A percentile compares a stretch with the other conserved stretches of the same genome.
These are phyloP conservation scores for Baudoinia panamericana DNA, from an alignment of 495 filamentous ascomycete genomes.

Conservation along the genomic window DNA sequence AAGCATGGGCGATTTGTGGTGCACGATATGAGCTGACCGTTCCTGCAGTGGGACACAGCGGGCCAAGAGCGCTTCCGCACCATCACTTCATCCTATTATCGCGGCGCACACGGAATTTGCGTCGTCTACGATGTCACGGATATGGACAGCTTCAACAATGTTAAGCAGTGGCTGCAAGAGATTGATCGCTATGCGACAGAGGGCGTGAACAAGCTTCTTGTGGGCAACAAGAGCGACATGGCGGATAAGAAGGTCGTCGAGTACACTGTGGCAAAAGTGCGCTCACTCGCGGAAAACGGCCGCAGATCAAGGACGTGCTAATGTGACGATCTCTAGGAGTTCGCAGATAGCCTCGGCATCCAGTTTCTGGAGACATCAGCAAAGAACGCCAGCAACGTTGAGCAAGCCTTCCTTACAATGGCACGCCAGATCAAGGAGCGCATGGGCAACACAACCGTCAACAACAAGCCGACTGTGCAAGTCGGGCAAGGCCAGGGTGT, in stretches of 20 bases:
- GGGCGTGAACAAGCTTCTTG: slow-evolving; percentile 96
- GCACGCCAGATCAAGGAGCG: slow-evolving; percentile 99
- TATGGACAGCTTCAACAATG: slow-evolving; percentile 99
- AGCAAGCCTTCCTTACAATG: slow-evolving; percentile 99
- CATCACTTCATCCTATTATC: slow-evolving; percentile 99
- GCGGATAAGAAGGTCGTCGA: slow-evolving; percentile 99
- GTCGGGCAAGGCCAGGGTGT: slow-evolving; percentile 90
- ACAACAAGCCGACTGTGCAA: slow-evolving; percentile 96
- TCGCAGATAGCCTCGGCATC: slow-evolving; percentile 96
- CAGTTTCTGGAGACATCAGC: slow-evolving; percentile 99
- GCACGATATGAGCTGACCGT: slow-evolving; percentile 2
- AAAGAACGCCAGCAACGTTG: slow-evolving; percentile 98
- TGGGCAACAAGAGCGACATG: slow-evolving; percentile 99
- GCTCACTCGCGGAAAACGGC: slow-evolving; percentile 15
- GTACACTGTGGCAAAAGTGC: slow-evolving; percentile 96
- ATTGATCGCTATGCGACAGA: slow-evolving; percentile 98
- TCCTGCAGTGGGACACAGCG: slow-evolving; percentile 84
- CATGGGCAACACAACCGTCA: slow-evolving; percentile 93
- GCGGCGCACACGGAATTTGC: slow-evolving; percentile 95
- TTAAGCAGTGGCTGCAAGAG: slow-evolving; percentile 99
- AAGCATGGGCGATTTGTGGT: neutral
- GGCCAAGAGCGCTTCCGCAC: slow-evolving; percentile 99
- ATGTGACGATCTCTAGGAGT: slow-evolving; percentile 51
- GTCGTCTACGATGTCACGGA: slow-evolving; percentile 99
- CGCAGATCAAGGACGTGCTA: neutral